Base-by-base conservation (phyloP, 2,329 filamentous ascomycete species). In the Cytospora leucostoma region DNA sequence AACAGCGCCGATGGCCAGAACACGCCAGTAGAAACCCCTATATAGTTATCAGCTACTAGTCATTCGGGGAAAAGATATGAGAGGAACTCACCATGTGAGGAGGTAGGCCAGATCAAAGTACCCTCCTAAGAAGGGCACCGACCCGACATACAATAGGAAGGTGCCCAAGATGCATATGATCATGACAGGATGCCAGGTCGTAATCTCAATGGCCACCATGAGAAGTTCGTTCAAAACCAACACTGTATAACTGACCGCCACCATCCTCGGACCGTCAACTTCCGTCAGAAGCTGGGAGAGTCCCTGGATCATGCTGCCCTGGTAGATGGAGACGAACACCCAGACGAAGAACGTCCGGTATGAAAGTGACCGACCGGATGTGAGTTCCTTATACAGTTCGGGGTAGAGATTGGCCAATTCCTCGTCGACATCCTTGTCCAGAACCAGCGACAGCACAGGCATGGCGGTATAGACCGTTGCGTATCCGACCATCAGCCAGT, bases 351-450 rank as follows among this genome's bases (percentile, higher is more conserved):
- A 99, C 12, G 93, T 97, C 61, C 90, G 88, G 77, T 98, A 98
- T 58, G 89, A 93, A 19, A 99, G 83, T 6, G 90, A 93, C 15
- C 91, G 88, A 11, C 94, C 94, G 0, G 87, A 86, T 0, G 94
- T 97, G n/a, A 99, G 82, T 74, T 99, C 96, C 73, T 96, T 96
- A 83, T 99, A 99, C 2, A 99, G 84, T 72, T 99, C 95, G 0
- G 95, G 96, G 74, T 99, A 99, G 5, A 99, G 83, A 69, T 95
- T 97, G 21, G 95, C 93, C 6, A 99, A 84, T 59, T 90, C 87
- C 77, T 98, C 94, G 72, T 98, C 93, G 6, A 99, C 94, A 71
- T 99, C 95, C 72, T 90, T 90, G 78, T 99, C 95, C 1, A 99
- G 85, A 2, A 98, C 93, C 7, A 99, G 87, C 0, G 91, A 96